These are phyloP conservation scores for Leccinum sublutescens DNA, from an alignment of 768 basidiomycete genomes.

Conservation along the genomic window DNA sequence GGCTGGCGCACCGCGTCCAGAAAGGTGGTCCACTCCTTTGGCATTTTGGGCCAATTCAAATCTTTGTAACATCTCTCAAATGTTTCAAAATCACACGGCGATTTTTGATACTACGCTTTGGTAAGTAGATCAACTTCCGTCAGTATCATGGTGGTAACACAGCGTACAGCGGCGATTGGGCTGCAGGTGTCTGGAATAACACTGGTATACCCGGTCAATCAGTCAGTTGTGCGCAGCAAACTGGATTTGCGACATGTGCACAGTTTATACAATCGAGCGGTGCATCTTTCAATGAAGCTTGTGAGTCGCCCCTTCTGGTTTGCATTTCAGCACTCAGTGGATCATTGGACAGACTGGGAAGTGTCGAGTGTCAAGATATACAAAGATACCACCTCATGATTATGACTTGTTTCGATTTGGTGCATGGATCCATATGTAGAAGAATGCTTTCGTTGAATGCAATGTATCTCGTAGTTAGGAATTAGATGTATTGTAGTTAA, in stretches of 20 bases:
- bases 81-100: conserved; percentile 71
- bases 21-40: conserved; percentile 71
- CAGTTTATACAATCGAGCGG: conserved; percentile 76
- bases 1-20: conserved; percentile 69
- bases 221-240: conserved; percentile 79
- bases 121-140: conserved; percentile 34
- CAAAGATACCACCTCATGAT: conserved; percentile 39
- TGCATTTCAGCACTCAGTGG: conserved; percentile 2
- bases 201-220: conserved; percentile 82
- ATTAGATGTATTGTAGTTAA: conserved; percentile 24
- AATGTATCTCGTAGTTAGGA: conserved; percentile 20
- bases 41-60: conserved; percentile 74
- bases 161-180: conserved; percentile 78
- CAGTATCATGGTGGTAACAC: conserved; percentile 5
- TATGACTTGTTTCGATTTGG: conserved; percentile 1
- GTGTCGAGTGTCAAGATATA: conserved; percentile 74
- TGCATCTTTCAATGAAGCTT: conserved; percentile 68
- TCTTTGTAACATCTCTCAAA: conserved; percentile 72
- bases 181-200: conserved; percentile 69
- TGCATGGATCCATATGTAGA: conserved; percentile 12
- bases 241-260: conserved; percentile 78
- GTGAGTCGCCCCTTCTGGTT: conserved; percentile 45
- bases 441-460: conserved; percentile 1
- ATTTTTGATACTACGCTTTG: conserved; percentile 90
- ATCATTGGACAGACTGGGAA: conserved; percentile 66